A percentile compares a stretch with the other conserved stretches of the same genome.
Evolutionary conservation across 192 early-diverging fungal genomes (phyloP).

Genomic region (Pilaira anomala): DNA sequence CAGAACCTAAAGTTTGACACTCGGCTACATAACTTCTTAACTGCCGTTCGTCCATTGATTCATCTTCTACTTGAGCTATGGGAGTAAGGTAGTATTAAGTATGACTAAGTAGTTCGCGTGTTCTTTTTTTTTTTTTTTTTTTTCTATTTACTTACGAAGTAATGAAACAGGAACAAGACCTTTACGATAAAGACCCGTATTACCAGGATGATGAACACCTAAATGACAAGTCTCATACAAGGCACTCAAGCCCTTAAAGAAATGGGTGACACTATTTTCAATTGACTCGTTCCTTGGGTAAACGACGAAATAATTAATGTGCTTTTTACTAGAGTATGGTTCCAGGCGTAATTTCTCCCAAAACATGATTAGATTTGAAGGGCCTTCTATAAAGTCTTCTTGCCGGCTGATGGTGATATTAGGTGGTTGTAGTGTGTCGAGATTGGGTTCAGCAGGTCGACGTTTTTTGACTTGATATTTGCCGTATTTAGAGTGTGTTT

Average conservation of each 20-base stretch:
- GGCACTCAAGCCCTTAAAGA: slow-evolving; percentile 45
- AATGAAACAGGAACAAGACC: slow-evolving; percentile 46
- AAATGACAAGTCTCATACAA: slow-evolving; percentile 49
- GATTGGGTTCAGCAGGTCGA: slow-evolving; percentile 41
- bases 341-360: slow-evolving; percentile 57
- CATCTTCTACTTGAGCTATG: slow-evolving; percentile 31
- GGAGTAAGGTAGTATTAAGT: background rate
- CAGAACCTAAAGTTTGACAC: slow-evolving; percentile 43
- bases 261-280: slow-evolving; percentile 31
- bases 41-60: slow-evolving; percentile 39
- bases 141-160: slow-evolving; percentile 29
- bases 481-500: slow-evolving; percentile 52
- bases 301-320: slow-evolving; percentile 50
- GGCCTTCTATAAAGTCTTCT: slow-evolving; percentile 51
- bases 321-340: slow-evolving; percentile 51
- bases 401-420: slow-evolving; percentile 52
- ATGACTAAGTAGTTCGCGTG: no score
- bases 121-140: background rate
- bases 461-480: slow-evolving; percentile 52
- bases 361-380: slow-evolving; percentile 48
- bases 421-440: slow-evolving; percentile 41
- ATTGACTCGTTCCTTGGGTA: slow-evolving; percentile 44
- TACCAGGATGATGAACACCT: slow-evolving; percentile 45
- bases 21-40: slow-evolving; percentile 46
- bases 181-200: slow-evolving; percentile 35